Percentiles rank a stretch among this genome's conserved stretches.
Conservation (phyloP, 192 early-diverging fungal species). For the Backusella circina region DNA sequence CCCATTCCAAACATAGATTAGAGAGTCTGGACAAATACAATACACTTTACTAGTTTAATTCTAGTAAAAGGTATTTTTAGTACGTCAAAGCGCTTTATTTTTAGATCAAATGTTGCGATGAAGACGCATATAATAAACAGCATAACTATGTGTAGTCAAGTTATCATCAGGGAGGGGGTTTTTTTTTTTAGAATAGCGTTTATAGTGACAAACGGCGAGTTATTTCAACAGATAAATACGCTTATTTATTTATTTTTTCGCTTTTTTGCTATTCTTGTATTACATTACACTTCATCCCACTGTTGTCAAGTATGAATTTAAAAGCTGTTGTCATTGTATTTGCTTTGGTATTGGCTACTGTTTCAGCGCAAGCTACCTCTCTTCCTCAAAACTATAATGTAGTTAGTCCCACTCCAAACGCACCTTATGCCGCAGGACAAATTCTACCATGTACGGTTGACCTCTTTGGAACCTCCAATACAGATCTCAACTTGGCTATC, state of each 20-base stretch:
- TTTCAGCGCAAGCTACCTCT: slow-evolving; percentile 20
- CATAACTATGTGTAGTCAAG: too few relatives aligned
- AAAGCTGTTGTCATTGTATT: neutral
- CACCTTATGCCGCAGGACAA: slow-evolving; percentile 25
- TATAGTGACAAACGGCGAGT: too few relatives aligned
- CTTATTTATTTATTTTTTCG: neutral
- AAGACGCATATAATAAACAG: too few relatives aligned
- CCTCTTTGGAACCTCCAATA: neutral
- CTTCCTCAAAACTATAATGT: slow-evolving; percentile 21
- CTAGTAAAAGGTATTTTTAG: too few relatives aligned
- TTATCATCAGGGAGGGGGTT: too few relatives aligned
- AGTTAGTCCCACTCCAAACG: slow-evolving; percentile 11
- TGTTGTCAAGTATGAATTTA: neutral
- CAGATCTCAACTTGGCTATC: slow-evolving; percentile 23
- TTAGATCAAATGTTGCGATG: too few relatives aligned
- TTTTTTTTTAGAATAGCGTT: too few relatives aligned
- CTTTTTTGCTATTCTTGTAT: neutral
- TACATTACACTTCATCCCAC: neutral
- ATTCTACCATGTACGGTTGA: slow-evolving; percentile 17
- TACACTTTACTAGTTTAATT: too few relatives aligned
- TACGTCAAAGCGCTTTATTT: too few relatives aligned
- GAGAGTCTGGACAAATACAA: too few relatives aligned
- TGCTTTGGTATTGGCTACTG: neutral
- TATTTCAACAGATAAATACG: neutral
- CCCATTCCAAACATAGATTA: too few relatives aligned